A percentile compares a stretch with the other conserved stretches of the same genome.
Evolutionary conservation across 768 basidiomycete species (phyloP).

Genomic region (Kwoniella dendrophila): DNA sequence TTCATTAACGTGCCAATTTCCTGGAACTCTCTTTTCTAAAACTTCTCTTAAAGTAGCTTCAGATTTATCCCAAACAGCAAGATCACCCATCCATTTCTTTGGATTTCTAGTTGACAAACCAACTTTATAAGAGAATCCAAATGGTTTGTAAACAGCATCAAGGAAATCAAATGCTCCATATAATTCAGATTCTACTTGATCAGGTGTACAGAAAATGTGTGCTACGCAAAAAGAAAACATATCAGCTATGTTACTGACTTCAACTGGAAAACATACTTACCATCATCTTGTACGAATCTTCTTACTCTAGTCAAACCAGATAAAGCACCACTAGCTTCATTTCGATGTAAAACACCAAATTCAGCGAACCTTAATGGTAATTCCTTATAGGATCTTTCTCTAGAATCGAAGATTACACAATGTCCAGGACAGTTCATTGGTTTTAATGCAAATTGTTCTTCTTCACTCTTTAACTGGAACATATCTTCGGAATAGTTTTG

Average conservation of each 20-base stretch:
- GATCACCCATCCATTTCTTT: slow-evolving; percentile 83
- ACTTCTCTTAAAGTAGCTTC: slow-evolving; percentile 64
- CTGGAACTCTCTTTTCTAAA: slow-evolving; percentile 81
- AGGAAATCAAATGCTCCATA: slow-evolving; percentile 88
- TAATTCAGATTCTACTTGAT: slow-evolving; percentile 86
- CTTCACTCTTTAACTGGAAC: slow-evolving; percentile 92
- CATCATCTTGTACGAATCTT: slow-evolving; percentile 96
- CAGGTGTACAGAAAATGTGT: slow-evolving; percentile 96
- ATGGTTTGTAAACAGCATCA: slow-evolving; percentile 86
- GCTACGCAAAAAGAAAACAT: slow-evolving; percentile 51
- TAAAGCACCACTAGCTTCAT: slow-evolving; percentile 92
- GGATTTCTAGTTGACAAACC: slow-evolving; percentile 90
- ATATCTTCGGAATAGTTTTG: slow-evolving; percentile 97
- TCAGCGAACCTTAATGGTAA: slow-evolving; percentile 97
- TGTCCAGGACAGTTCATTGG: slow-evolving; percentile 99
- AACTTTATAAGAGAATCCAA: slow-evolving; percentile 91
- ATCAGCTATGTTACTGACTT: neutral
- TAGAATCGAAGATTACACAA: slow-evolving; percentile 90
- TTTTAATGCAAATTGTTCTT: slow-evolving; percentile 93
- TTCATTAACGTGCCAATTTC: slow-evolving; percentile 88
- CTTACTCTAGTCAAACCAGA: slow-evolving; percentile 91
- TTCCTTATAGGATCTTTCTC: slow-evolving; percentile 92
- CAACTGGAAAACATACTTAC: slow-evolving; percentile 25
- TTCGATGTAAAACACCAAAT: slow-evolving; percentile 95
- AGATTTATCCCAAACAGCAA: slow-evolving; percentile 88